phyloP scores from a whole-genome alignment of 371 early-diverging fungal genomes.

The Capillidium heterosporum region DNA sequence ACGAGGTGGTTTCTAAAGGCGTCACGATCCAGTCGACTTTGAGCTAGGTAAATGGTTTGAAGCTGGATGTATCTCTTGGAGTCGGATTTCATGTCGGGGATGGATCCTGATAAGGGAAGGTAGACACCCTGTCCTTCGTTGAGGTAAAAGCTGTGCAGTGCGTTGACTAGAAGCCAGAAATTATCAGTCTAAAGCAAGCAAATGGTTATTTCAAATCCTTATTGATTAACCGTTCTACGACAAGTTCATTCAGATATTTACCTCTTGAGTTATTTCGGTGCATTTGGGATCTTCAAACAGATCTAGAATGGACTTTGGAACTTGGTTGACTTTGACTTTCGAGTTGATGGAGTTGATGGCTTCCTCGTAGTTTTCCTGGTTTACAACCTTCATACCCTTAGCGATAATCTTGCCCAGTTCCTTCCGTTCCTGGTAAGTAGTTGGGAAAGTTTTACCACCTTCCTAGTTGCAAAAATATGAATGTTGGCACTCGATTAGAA shows the following conservation, averaged over 20 bases:
- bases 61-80: conserved; percentile 63
- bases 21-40: conserved; percentile 50
- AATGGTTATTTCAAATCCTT: not conserved
- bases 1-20: conserved; percentile 29
- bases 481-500: not conserved
- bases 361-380: conserved; percentile 79
- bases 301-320: conserved; percentile 25
- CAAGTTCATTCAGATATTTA: conserved; percentile 7
- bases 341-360: conserved; percentile 33
- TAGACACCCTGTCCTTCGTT: conserved; percentile 43
- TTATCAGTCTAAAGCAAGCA: conserved; percentile 28
- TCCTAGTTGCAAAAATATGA: conserved; percentile 8
- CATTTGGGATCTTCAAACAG: conserved; percentile 31
- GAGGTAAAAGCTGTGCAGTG: conserved; percentile 56
- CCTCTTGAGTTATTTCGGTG: conserved; percentile 23
- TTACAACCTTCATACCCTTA: conserved; percentile 28
- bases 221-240: not conserved
- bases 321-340: conserved; percentile 10
- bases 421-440: conserved; percentile 35
- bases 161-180: conserved; percentile 76
- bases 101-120: conserved; percentile 66
- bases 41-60: conserved; percentile 67
- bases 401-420: conserved; percentile 40
- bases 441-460: conserved; percentile 31
- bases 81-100: conserved; percentile 95